Evolutionary conservation across 306 rosid species (phyloP), one percentile per base, ranked within the genome.

Genomic region (Geum urbanum): DNA sequence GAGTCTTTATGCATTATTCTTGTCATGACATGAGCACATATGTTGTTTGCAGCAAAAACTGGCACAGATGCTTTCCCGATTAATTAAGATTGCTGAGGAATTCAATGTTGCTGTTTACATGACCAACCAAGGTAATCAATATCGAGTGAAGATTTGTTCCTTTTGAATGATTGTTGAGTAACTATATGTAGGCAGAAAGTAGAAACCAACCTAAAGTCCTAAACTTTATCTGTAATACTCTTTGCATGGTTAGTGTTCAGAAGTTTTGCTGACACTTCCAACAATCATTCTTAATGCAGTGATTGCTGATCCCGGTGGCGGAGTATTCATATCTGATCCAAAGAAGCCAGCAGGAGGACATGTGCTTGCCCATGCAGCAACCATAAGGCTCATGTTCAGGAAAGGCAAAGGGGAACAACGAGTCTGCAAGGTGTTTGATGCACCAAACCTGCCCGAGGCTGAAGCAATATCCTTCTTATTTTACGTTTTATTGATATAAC

Each of bases 321-420:
- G 97, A 37, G 77, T 92, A 68, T 92, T 92, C 73, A 88, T 92
- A 69, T 81, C 91, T 61, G 98, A 92, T 80, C 97, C 97, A 24
- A 92, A 92, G 83, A 92, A 92, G 74, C 97, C 96, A 18, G 98
- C 98, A 0, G 97, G 96, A 72, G 97, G 97, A 45, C 95, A 94
- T 59, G 97, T 88, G 59, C 88, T 94, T 47, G 98, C 97, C 66
- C 98, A 94, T 80, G 98, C 96, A 12, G 95, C 92, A 58, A 94
- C 98, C 44, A 69, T 90, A 65, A 87, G 97, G 80, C 72, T 94
- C 74, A 88, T 85, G 90, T 90, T 90, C 81, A 84, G 98, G 80
- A 87, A 94, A 78, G 98, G 98, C 66, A 94, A 94, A 81, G 97
- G 98, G 3, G 98, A 90, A 18, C 97, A 94, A 65, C 96, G 97